These are phyloP conservation scores for Porodaedalea pini DNA, from an alignment of 1,284 basidiomycete genomes.

Conservation along the genomic window DNA sequence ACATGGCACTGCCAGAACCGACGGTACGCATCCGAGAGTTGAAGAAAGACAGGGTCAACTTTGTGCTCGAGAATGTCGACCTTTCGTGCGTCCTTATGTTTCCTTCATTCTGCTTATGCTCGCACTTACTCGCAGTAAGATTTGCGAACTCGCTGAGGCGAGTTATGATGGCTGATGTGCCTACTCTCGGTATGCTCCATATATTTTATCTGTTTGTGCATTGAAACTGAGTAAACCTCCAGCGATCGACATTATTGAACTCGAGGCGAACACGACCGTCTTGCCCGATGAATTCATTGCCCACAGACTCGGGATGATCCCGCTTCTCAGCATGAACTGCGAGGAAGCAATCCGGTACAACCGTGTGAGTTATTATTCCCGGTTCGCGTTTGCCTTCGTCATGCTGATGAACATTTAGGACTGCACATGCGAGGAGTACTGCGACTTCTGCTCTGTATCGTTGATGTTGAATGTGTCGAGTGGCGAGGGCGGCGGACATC, in stretches of 20 bases:
- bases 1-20: slow-evolving; percentile 41
- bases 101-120: background rate
- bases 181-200: slow-evolving; percentile 76
- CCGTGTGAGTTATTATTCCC: slow-evolving; percentile 46
- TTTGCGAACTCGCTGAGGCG: slow-evolving; percentile 88
- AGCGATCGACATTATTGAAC: slow-evolving; percentile 98
- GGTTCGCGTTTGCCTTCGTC: slow-evolving; percentile 6
- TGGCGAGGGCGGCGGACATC: slow-evolving; percentile 55
- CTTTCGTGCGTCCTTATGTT: slow-evolving; percentile 58
- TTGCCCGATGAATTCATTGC: slow-evolving; percentile 97
- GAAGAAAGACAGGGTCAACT: slow-evolving; percentile 78
- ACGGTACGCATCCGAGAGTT: slow-evolving; percentile 75
- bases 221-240: slow-evolving; percentile 6
- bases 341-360: slow-evolving; percentile 83
- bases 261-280: slow-evolving; percentile 89
- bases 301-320: slow-evolving; percentile 93
- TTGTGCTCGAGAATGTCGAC: slow-evolving; percentile 91
- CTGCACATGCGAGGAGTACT: slow-evolving; percentile 77
- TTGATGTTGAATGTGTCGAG: slow-evolving; percentile 72
- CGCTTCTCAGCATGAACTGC: slow-evolving; percentile 81
- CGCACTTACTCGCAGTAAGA: slow-evolving; percentile 35
- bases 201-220: slow-evolving; percentile 20
- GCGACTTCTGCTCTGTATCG: slow-evolving; percentile 78
- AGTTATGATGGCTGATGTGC: slow-evolving; percentile 93
- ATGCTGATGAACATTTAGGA: slow-evolving; percentile 51